Evolutionary conservation across 257 asterid species (phyloP).

Genomic region (Cinchona pubescens): DNA sequence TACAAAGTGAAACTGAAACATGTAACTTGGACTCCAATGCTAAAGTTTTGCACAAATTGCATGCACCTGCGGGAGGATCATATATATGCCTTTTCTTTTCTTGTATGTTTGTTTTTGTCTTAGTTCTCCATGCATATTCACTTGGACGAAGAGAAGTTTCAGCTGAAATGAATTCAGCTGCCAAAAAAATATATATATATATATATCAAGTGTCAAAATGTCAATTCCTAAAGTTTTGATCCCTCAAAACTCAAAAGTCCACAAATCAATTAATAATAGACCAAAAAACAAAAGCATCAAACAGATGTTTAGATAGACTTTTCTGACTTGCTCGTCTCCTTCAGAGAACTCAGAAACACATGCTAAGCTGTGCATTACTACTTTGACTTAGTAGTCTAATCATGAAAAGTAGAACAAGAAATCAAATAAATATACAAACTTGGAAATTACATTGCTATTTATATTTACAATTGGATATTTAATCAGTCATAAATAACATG

Average conservation of each 20-base stretch:
- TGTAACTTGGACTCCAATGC: neutral
- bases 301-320: neutral
- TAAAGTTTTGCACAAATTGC: neutral
- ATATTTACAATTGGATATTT: too few relatives aligned
- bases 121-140: neutral
- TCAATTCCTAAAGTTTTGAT: neutral
- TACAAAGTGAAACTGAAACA: neutral
- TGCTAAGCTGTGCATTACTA: too few relatives aligned
- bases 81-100: neutral
- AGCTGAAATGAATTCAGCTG: neutral
- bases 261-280: neutral
- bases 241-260: neutral
- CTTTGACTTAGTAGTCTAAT: too few relatives aligned
- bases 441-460: too few relatives aligned
- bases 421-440: too few relatives aligned
- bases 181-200: too few relatives aligned
- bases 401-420: too few relatives aligned
- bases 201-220: too few relatives aligned
- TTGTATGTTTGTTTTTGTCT: slow-evolving; percentile 6
- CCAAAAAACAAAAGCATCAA: neutral
- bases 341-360: neutral
- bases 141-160: neutral
- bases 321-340: neutral
- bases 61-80: neutral
- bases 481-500: too few relatives aligned